Evolutionary conservation across 352 stramenopile species (phyloP).

Genomic region (Globisporangium yorkense): DNA sequence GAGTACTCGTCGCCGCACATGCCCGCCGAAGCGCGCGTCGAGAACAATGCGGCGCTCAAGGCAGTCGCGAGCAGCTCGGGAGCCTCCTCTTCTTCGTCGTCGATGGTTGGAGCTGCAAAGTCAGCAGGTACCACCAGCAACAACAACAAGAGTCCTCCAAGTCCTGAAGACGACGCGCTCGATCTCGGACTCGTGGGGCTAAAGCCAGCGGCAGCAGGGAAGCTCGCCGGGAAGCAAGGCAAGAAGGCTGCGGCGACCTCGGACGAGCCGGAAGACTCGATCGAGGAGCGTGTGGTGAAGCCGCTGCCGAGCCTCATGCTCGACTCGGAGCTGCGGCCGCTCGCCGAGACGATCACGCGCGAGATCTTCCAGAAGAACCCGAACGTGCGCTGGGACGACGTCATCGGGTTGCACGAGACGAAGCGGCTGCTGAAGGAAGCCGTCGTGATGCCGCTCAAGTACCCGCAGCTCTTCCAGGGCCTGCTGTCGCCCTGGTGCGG

Average conservation of each 20-base stretch:
- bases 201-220: constrained; percentile 41
- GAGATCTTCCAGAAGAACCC: constrained; percentile 93
- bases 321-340: constrained; percentile 80
- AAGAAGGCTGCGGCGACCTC: constrained; percentile 25
- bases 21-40: constrained; percentile 66
- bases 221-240: constrained; percentile 16
- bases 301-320: constrained; percentile 81
- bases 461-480: constrained; percentile 93
- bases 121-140: not conserved
- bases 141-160: constrained; percentile 6
- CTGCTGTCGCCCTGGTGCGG: constrained; percentile 89
- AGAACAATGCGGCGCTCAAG: constrained; percentile 72
- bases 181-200: constrained; percentile 61
- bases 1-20: constrained; percentile 76
- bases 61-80: constrained; percentile 31
- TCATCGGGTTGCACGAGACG: constrained; percentile 87
- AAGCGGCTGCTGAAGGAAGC: constrained; percentile 94
- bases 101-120: not conserved
- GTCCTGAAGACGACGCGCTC: constrained; percentile 36
- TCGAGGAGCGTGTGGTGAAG: constrained; percentile 79
- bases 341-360: constrained; percentile 86
- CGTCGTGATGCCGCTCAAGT: constrained; percentile 93
- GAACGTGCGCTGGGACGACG: constrained; percentile 85
- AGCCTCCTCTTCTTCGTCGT: not conserved
- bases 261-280: constrained; percentile 38